Conservation (phyloP, 768 basidiomycete genomes). For the Boletus pseudo-olivaceus region DNA sequence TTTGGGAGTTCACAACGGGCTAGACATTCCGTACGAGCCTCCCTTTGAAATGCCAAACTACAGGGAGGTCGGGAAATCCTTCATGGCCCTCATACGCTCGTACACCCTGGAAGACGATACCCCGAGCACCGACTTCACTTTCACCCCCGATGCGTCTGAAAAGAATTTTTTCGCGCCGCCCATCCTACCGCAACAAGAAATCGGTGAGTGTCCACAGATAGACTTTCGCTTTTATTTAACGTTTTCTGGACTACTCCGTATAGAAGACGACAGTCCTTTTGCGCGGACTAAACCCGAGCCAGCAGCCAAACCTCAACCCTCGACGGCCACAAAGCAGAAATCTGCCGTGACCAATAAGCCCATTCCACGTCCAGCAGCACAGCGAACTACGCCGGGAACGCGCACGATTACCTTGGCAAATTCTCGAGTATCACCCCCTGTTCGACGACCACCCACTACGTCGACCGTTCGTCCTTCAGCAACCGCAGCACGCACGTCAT, state of each 20-base stretch:
- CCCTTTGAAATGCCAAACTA: conserved; percentile 51
- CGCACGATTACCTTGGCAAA: neutral
- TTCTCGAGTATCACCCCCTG: conserved; percentile 9
- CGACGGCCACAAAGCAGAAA: neutral
- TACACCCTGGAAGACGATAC: conserved; percentile 33
- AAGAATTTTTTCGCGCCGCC: conserved; percentile 19
- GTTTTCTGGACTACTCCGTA: neutral
- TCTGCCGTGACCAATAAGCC: neutral
- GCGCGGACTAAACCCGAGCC: conserved; percentile 9
- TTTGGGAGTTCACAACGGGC: neutral
- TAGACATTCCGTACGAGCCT: conserved; percentile 44
- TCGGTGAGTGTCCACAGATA: conserved; percentile 18
- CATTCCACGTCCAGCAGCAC: conserved; percentile 6
- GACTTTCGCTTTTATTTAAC: neutral
- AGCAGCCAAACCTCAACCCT: conserved; percentile 9
- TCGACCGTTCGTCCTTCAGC: conserved; percentile 9
- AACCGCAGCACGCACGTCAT: neutral
- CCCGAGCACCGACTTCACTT: conserved; percentile 15
- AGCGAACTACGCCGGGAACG: conserved; percentile 1
- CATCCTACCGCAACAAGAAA: conserved; percentile 17
- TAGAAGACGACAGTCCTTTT: conserved; percentile 32
- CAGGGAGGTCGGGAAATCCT: conserved; percentile 35
- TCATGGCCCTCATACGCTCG: conserved; percentile 37
- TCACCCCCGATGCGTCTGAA: conserved; percentile 20
- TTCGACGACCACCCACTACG: conserved; percentile 7